Conservation (phyloP, 2,329 filamentous ascomycete genomes). For the Calonectria ilicicola region DNA sequence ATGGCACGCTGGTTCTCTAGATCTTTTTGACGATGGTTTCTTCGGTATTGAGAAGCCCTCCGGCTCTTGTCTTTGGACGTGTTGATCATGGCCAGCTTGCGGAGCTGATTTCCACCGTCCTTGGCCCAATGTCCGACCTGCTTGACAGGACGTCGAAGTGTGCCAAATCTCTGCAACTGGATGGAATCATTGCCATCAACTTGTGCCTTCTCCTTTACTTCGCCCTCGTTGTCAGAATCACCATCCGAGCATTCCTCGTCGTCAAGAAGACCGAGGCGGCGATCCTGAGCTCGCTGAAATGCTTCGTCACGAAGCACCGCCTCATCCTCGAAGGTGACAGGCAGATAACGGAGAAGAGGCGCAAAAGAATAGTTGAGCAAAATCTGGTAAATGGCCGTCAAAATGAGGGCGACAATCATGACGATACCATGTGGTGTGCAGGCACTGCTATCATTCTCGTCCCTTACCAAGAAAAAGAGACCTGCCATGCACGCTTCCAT, state of each 20-base stretch:
- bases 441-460: conserved; percentile 63
- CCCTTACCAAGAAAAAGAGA: conserved; percentile 83
- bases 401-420: conserved; percentile 81
- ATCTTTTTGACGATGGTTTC: conserved; percentile 66
- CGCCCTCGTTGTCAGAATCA: conserved; percentile 56
- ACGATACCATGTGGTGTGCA: conserved; percentile 83
- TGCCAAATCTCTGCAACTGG: conserved; percentile 55
- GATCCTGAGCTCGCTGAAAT: conserved; percentile 83
- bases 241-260: conserved; percentile 61
- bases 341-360: conserved; percentile 88
- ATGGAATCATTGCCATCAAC: conserved; percentile 52
- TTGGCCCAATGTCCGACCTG: conserved; percentile 53
- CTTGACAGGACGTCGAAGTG: conserved; percentile 59
- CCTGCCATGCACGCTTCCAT: conserved; percentile 94
- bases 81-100: conserved; percentile 53
- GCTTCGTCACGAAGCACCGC: conserved; percentile 91
- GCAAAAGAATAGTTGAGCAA: conserved; percentile 86
- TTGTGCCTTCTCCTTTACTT: conserved; percentile 48
- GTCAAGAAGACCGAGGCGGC: conserved; percentile 71
- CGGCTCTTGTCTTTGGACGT: conserved; percentile 43
- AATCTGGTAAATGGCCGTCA: conserved; percentile 83
- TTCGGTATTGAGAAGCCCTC: conserved; percentile 60
- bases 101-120: conserved; percentile 61
- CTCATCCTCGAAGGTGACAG: conserved; percentile 95
- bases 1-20: conserved; percentile 80